Evolutionary conservation across 1,284 basidiomycete genomes (phyloP).

Genomic region (Vanrija pseudolonga): DNA sequence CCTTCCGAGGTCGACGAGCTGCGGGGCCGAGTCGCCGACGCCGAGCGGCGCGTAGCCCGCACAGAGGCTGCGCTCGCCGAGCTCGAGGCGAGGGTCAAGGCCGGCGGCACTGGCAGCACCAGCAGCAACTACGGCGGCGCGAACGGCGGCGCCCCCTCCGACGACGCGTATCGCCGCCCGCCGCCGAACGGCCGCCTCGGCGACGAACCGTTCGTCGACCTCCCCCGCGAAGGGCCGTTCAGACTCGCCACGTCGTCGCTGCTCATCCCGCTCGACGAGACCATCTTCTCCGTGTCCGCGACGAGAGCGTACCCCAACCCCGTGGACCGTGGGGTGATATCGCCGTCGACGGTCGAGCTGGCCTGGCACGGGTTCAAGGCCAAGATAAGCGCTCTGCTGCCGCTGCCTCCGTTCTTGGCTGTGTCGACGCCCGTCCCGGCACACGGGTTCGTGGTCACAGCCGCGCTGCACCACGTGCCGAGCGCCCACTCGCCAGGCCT

Average conservation of each 20-base stretch:
- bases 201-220: too few relatives aligned
- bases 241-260: constrained; percentile 3
- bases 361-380: constrained; percentile 34
- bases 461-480: constrained; percentile 24
- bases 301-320: constrained; percentile 21
- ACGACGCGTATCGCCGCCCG: too few relatives aligned
- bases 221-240: not conserved
- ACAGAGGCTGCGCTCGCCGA: constrained; percentile 5
- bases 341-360: constrained; percentile 22
- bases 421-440: constrained; percentile 21
- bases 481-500: constrained; percentile 4
- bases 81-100: not conserved
- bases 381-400: constrained; percentile 24
- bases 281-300: constrained; percentile 14
- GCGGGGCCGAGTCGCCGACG: constrained; percentile 8
- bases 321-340: constrained; percentile 14
- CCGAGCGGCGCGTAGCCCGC: constrained; percentile 10
- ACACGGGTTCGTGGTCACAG: constrained; percentile 31
- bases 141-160: too few relatives aligned
- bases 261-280: constrained; percentile 18
- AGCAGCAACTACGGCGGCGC: not conserved
- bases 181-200: too few relatives aligned
- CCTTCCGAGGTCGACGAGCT: constrained; percentile 4
- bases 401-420: constrained; percentile 28
- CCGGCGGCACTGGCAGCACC: too few relatives aligned